These are phyloP conservation scores for Tetradesmus lagerheimii DNA, from an alignment of 139 green algal species.

Conservation along the genomic window DNA sequence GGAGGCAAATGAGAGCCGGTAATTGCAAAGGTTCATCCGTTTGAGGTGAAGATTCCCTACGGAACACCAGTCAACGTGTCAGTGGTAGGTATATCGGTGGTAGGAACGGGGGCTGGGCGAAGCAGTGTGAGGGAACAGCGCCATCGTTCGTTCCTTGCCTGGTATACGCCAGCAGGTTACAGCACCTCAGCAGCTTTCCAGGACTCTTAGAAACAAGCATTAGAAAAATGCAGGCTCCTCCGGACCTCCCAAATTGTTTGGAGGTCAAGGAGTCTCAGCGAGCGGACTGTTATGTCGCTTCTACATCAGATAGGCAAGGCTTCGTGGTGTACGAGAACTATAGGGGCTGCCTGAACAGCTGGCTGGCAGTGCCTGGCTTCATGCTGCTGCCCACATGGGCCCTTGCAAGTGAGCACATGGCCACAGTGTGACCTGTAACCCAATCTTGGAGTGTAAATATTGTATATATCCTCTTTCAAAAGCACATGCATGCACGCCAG, in stretches of 20 bases:
- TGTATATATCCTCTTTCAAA: too few relatives aligned
- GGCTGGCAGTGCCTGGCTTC: slow-evolving; percentile 11
- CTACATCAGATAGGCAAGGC: not conserved
- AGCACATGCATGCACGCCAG: too few relatives aligned
- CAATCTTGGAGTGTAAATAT: too few relatives aligned
- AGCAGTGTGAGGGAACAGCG: not conserved
- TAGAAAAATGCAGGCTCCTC: not conserved
- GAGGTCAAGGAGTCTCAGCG: not conserved
- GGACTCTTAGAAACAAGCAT: too few relatives aligned
- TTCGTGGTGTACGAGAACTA: slow-evolving; percentile 5
- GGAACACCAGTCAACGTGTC: not conserved
- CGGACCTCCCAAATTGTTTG: not conserved
- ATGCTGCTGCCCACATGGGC: slow-evolving; percentile 15
- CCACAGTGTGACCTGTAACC: not conserved
- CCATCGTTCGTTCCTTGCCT: not conserved
- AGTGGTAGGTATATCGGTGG: not conserved
- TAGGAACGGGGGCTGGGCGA: not conserved
- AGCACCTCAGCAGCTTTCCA: not conserved
- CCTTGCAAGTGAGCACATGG: slow-evolving; percentile 9
- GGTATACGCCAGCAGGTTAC: not conserved
- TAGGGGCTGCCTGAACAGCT: slow-evolving; percentile 15
- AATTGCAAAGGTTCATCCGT: too few relatives aligned
- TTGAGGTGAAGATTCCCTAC: not conserved
- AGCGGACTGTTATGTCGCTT: not conserved
- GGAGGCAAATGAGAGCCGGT: too few relatives aligned